A percentile compares a stretch with the other conserved stretches of the same genome.
Evolutionary conservation across 2,329 filamentous ascomycete species (phyloP).

Genomic region (Colletotrichum truncatum): DNA sequence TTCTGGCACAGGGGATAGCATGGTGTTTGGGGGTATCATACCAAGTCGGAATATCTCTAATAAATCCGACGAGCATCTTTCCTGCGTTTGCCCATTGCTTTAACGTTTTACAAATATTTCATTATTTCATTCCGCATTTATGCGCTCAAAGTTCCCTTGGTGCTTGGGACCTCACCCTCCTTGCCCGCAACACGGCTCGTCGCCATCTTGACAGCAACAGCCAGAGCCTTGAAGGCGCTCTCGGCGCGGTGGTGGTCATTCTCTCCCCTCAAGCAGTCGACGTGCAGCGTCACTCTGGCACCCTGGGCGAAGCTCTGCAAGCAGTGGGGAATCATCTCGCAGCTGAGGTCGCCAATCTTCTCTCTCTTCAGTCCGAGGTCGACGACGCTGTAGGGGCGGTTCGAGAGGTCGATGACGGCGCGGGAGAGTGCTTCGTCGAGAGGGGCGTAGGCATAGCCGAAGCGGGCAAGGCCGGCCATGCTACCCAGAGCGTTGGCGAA

Average conservation of each 20-base stretch:
- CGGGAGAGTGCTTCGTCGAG: conserved; percentile 95
- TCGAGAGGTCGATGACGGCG: conserved; percentile 93
- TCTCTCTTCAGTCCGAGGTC: conserved; percentile 88
- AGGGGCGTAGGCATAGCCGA: conserved; percentile 90
- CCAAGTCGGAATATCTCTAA: conserved; percentile 13
- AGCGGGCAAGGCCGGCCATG: conserved; percentile 84
- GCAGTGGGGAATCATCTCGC: conserved; percentile 97
- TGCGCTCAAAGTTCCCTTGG: conserved; percentile 86
- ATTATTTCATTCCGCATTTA: neutral
- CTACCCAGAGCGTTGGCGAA: conserved; percentile 84
- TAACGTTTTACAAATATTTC: neutral
- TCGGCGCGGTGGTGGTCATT: conserved; percentile 98
- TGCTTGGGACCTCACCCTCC: conserved; percentile 94
- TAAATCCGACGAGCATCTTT: conserved; percentile 15
- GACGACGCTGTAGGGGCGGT: conserved; percentile 86
- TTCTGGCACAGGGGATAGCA: conserved; percentile 19
- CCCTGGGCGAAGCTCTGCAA: conserved; percentile 93
- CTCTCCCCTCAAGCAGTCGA: conserved; percentile 87
- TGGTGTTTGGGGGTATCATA: conserved; percentile 33
- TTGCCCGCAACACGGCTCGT: conserved; percentile 78
- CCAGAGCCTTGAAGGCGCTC: conserved; percentile 96
- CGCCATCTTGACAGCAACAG: conserved; percentile 83
- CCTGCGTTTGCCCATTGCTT: neutral
- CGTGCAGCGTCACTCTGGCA: conserved; percentile 91
- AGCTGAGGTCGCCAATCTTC: conserved; percentile 91